These are phyloP conservation scores for Myxozyma geophila DNA, from an alignment of 805 yeast genomes.

Conservation along the genomic window DNA sequence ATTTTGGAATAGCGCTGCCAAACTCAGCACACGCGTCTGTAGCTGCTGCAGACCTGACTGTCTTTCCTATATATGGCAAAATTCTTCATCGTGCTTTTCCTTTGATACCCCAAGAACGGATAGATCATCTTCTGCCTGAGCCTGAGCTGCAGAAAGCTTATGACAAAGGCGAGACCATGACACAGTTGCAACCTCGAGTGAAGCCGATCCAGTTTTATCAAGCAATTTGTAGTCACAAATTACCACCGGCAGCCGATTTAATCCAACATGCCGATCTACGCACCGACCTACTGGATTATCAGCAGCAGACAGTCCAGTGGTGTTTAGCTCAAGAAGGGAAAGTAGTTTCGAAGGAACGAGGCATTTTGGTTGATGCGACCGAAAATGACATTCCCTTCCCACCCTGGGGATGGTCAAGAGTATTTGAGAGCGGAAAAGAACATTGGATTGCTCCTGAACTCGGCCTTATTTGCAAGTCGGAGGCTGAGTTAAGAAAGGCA, in stretches of 20 bases:
- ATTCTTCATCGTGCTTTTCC: conserved; percentile 30
- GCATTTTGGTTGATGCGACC: conserved; percentile 37
- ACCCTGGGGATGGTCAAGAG: conserved; percentile 33
- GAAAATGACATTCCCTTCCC: conserved; percentile 34
- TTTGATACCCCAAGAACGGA: conserved; percentile 6
- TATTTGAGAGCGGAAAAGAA: conserved; percentile 4
- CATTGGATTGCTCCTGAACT: conserved; percentile 35
- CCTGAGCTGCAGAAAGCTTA: conserved; percentile 15
- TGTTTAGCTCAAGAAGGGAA: conserved; percentile 46
- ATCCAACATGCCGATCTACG: conserved; percentile 25
- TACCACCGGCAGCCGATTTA: conserved; percentile 11
- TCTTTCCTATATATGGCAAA: conserved; percentile 18
- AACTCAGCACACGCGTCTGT: conserved; percentile 21
- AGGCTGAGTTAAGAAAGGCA: conserved; percentile 28
- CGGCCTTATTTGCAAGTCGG: conserved; percentile 26
- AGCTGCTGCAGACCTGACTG: conserved; percentile 27
- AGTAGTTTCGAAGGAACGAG: conserved; percentile 24
- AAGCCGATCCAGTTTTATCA: conserved; percentile 27
- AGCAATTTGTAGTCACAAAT: conserved; percentile 21
- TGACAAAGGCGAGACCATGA: conserved; percentile 4
- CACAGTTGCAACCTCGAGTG: conserved; percentile 7
- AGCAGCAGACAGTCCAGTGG: conserved; percentile 48
- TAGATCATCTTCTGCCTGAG: conserved; percentile 19
- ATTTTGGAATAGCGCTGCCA: conserved; percentile 27
- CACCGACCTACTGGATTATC: conserved; percentile 36